Conservation (phyloP, 192 early-diverging fungal species). For the Hyaloraphidium curvatum region DNA sequence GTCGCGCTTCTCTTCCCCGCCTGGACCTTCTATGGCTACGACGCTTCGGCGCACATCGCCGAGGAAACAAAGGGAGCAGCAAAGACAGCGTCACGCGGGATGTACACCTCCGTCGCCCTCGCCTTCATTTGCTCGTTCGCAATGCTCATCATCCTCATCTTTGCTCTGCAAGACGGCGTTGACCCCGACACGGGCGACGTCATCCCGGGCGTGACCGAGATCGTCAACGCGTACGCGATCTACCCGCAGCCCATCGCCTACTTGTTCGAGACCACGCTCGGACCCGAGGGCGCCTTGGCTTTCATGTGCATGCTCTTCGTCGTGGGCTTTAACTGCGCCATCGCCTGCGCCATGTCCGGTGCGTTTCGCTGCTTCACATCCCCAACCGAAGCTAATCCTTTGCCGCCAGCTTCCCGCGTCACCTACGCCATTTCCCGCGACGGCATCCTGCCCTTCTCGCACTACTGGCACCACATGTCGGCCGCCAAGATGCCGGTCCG, state of each 20-base stretch:
- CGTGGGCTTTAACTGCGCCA: slow-evolving; percentile 22
- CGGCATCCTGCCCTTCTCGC: slow-evolving; percentile 20
- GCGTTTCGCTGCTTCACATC: neutral
- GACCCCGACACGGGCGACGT: neutral
- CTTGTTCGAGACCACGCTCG: slow-evolving; percentile 5
- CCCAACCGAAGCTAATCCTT: too few species aligned
- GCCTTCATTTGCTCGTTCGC: neutral
- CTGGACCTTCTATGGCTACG: slow-evolving; percentile 3
- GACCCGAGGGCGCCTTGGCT: slow-evolving; percentile 13
- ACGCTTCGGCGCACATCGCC: neutral
- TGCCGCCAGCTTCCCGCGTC: slow-evolving; percentile 23
- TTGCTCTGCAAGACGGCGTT: neutral
- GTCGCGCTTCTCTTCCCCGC: neutral
- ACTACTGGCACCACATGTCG: slow-evolving; percentile 12
- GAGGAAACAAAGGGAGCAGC: neutral
- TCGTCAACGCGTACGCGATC: neutral
- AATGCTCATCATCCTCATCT: neutral
- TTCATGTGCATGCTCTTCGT: slow-evolving; percentile 22
- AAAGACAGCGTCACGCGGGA: neutral
- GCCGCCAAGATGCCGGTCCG: slow-evolving; percentile 17
- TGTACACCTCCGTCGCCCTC: neutral
- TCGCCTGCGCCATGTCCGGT: slow-evolving; percentile 19
- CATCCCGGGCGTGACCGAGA: neutral
- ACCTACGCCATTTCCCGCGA: slow-evolving; percentile 31
- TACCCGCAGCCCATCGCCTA: neutral